These are phyloP conservation scores for Fraxinus sp. DNA, from an alignment of 305 asterid species.

Conservation along the genomic window DNA sequence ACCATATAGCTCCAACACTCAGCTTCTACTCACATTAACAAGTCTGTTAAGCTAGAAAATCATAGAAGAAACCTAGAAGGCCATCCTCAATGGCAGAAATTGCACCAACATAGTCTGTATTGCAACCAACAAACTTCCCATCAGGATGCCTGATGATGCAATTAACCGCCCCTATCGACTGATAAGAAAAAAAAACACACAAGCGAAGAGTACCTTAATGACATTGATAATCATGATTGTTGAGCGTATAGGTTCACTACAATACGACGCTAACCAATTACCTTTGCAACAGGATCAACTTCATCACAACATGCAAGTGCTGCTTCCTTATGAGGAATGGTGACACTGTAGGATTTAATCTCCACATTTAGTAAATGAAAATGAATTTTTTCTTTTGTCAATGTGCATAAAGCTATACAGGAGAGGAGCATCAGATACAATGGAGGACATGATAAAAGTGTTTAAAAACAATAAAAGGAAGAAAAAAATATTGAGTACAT, in stretches of 20 bases:
- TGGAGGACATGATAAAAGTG: not conserved
- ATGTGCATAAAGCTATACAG: not conserved
- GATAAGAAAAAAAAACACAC: conserved; percentile 15
- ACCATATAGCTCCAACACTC: conserved; percentile 21
- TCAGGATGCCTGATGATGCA: conserved; percentile 61
- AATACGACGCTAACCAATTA: conserved; percentile 27
- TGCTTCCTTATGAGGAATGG: conserved; percentile 93
- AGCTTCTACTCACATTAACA: conserved; percentile 14
- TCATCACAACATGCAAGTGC: conserved; percentile 71
- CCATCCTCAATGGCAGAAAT: conserved; percentile 83
- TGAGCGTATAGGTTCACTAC: not conserved
- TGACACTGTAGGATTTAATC: conserved; percentile 55
- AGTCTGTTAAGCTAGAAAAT: conserved; percentile 18
- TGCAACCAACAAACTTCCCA: conserved; percentile 87
- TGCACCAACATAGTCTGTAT: conserved; percentile 93
- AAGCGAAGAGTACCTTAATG: conserved; percentile 6
- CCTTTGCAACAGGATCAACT: conserved; percentile 92
- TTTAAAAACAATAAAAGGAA: not conserved
- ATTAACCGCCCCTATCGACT: conserved; percentile 92
- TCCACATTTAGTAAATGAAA: not conserved
- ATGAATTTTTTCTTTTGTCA: not conserved
- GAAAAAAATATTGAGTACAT: not conserved
- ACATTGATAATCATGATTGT: conserved; percentile 3
- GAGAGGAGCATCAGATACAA: not conserved
- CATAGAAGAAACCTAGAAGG: conserved; percentile 56